Base-by-base conservation (phyloP, 2,329 filamentous ascomycete species). In the Fusarium sp. region DNA sequence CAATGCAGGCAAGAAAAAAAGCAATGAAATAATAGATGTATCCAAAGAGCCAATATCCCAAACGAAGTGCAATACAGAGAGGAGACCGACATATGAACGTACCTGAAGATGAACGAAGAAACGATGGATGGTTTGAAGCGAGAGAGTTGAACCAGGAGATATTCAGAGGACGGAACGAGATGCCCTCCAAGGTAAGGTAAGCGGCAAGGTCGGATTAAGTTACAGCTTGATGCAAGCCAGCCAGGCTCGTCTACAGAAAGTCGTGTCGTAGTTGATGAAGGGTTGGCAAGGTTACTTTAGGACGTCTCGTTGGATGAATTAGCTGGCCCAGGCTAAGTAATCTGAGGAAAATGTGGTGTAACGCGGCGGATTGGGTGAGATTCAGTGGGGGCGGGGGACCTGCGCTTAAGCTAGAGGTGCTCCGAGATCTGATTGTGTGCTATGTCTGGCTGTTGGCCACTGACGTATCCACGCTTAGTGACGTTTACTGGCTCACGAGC, bases 231-330 rank as follows among this genome's bases (percentile, higher is more conserved):
- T 55, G 49, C 41, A 50, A 57, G 38, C 31, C 41, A 56, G 53
- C 31, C 41, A 56, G 53, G 42, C 46, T 37, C 54, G 50, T 60
- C 42, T 63, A 61, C 35, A 63, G 39, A 54, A 53, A 59, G 66
- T 66, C 66, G 66, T 69, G 66, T 66, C 57, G 66, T 67, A 68
- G 66, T 63, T 53, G 66, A 70, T 69, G 61, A 67, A 68, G 60
- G 44, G 62, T 67, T 70, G 58, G 39, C 39, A 53, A 33, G 59
- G 38, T 63, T 63, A 41, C 53, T 31, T 43, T 43, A 48, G 64
- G 61, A 41, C 61, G 41, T 68, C 38, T 46, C 42, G 57, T 68
- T 64, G 48, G 66, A 58, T 47, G 42, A 53, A 49, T 55, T 55
- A 54, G 49, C 29, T 46, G 59, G 50, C 31, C 24, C 31, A 35